Base-by-base conservation (phyloP, 306 rosid genomes). In the Prinsepia uniflora region DNA sequence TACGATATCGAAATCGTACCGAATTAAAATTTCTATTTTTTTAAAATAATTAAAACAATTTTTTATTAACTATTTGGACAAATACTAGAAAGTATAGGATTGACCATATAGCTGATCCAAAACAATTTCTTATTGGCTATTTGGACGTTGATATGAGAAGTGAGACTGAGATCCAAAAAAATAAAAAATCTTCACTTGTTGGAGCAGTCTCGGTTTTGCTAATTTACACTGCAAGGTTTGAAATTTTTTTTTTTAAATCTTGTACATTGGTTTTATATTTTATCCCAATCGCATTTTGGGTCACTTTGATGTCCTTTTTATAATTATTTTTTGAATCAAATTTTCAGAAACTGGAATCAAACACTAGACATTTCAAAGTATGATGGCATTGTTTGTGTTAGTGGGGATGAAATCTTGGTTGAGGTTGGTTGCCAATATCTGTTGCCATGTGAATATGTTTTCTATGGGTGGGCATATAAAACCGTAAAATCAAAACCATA, bases 361-460 rank as follows among this genome's bases (percentile, higher is more conserved):
- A 72, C 86, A 36, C 36, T 91, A 15, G 96, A 94, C 80, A 76
- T 89, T 76, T 67, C 88, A 0, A 73, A 89, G 70, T 83, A 87
- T 24, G 99, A 94, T 70, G 97, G 96, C 60, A 80, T 91, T 71
- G 81, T 87, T 75, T 94, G 99, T 77, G 92, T 94, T 46, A 94
- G 99, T 20, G 99, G 97, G 54, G 99, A 94, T 79, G 99, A 97
- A 73, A 82, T 91, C 70, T 84, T 94, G 79, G 99, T 89, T 22
- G 97, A 94, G 97, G 99, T 94, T 69, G 77, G 90, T 72, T 58
- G 11, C 52, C 60, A 71, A 44, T n/a, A n/a, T n/a, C n/a, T n/a
- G n/a, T n/a, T n/a, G n/a, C n/a, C n/a, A n/a, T 44, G 22, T 42
- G 34, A 39, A 70, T 60, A 40, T 57, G 42, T 1, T 53, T 64